Percentiles rank a stretch among this genome's conserved stretches.
Evolutionary conservation across 192 early-diverging fungal species (phyloP).

Genomic region (Coemansia sp.): DNA sequence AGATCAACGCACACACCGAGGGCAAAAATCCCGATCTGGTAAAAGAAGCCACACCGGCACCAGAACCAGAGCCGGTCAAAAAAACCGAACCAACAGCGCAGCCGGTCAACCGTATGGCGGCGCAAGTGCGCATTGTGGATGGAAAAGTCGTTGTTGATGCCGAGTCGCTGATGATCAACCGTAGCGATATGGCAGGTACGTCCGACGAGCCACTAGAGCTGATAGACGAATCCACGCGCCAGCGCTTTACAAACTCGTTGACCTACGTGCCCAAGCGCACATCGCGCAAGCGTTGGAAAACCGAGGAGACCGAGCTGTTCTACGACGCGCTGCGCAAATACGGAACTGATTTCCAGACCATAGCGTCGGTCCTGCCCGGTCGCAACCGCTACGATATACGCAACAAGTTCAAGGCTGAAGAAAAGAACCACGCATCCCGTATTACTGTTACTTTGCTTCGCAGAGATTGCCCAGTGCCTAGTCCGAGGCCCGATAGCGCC

Average conservation of each 20-base stretch:
- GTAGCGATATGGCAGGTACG: conserved; percentile 35
- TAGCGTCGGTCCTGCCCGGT: conserved; percentile 28
- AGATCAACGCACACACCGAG: conserved; percentile 19
- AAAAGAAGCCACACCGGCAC: background rate
- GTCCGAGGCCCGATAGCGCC: background rate
- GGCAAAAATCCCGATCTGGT: background rate
- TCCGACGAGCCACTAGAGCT: conserved; percentile 33
- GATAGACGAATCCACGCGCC: conserved; percentile 43
- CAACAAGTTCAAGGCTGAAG: conserved; percentile 55
- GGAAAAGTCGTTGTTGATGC: conserved; percentile 49
- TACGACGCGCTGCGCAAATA: conserved; percentile 37
- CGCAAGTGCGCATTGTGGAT: conserved; percentile 51
- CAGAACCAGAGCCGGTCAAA: background rate
- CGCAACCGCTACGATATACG: conserved; percentile 47
- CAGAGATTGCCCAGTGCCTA: conserved; percentile 11
- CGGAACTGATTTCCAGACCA: conserved; percentile 54
- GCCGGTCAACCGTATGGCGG: conserved; percentile 30
- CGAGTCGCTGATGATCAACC: conserved; percentile 47
- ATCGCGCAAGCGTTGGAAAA: conserved; percentile 40
- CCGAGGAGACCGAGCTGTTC: conserved; percentile 47
- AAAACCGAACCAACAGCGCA: background rate
- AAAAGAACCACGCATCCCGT: conserved; percentile 17
- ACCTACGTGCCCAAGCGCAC: conserved; percentile 39
- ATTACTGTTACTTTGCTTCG: conserved; percentile 41
- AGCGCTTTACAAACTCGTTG: conserved; percentile 46